phyloP scores from a whole-genome alignment of 2,329 filamentous ascomycete species.

The Helotiales sp. region DNA sequence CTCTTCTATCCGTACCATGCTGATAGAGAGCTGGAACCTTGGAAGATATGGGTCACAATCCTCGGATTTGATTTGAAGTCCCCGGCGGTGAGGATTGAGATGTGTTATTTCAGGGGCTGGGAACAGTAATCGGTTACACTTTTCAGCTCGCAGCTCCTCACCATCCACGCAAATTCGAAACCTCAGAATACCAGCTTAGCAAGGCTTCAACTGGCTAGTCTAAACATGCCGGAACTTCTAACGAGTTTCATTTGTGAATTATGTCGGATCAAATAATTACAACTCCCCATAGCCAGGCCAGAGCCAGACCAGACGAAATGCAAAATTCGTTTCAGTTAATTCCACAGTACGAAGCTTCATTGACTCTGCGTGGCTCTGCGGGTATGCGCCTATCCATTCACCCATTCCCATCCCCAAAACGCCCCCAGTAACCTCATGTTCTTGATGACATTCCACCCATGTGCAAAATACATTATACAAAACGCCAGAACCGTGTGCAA shows the following conservation, averaged over 20 bases:
- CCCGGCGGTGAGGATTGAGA: background rate
- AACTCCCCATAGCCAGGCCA: background rate
- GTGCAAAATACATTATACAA: background rate
- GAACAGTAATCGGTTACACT: background rate
- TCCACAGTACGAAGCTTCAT: background rate
- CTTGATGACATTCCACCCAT: slow-evolving; percentile 3
- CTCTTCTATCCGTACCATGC: background rate
- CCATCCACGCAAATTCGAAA: background rate
- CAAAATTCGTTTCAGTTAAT: background rate
- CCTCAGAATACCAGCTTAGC: background rate
- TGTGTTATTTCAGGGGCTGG: background rate
- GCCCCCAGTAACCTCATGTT: background rate
- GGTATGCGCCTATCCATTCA: background rate
- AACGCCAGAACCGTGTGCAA: background rate
- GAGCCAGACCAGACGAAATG: background rate
- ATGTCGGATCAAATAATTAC: background rate
- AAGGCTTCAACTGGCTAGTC: background rate
- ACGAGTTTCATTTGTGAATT: background rate
- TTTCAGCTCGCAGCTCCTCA: slow-evolving; percentile 1
- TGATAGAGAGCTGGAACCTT: background rate
- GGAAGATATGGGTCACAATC: background rate
- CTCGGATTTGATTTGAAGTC: background rate
- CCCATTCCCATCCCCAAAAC: background rate
- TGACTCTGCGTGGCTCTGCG: background rate
- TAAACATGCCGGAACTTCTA: background rate